These are phyloP conservation scores for Boletus eberwhitei DNA, from an alignment of 768 basidiomycete species.

Conservation along the genomic window DNA sequence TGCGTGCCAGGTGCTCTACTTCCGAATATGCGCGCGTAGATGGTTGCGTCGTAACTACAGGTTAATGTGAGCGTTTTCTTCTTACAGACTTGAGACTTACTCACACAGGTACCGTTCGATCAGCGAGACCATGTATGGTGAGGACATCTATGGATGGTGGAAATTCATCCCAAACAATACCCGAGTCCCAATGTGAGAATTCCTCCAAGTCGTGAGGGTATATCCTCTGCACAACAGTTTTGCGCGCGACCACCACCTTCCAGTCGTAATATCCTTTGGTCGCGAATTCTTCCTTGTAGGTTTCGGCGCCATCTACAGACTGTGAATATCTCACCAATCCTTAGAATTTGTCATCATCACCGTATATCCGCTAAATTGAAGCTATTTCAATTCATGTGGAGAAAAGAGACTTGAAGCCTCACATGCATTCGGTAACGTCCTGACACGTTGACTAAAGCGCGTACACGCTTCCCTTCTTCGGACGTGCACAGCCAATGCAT, in stretches of 20 bases:
- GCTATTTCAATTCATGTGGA: constrained; percentile 2
- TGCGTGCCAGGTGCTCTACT: constrained; percentile 63
- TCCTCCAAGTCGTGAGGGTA: constrained; percentile 56
- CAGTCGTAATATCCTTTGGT: constrained; percentile 60
- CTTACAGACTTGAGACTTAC: constrained; percentile 23
- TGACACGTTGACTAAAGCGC: constrained; percentile 69
- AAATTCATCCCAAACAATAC: constrained; percentile 65
- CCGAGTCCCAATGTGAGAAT: constrained; percentile 65
- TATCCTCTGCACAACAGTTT: constrained; percentile 49
- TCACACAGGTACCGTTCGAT: constrained; percentile 67
- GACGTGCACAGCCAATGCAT: constrained; percentile 68
- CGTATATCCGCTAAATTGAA: constrained; percentile 25
- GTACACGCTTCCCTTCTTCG: constrained; percentile 51
- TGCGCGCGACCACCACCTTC: constrained; percentile 64
- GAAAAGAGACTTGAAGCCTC: constrained; percentile 12
- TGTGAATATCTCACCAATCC: background rate
- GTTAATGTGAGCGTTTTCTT: background rate
- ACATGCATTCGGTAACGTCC: constrained; percentile 80
- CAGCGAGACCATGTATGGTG: constrained; percentile 72
- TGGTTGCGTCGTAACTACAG: constrained; percentile 64
- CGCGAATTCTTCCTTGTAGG: constrained; percentile 50
- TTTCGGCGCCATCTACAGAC: constrained; percentile 17
- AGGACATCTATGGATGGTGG: constrained; percentile 64
- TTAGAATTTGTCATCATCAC: constrained; percentile 9
- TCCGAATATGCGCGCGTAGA: constrained; percentile 63